Base-by-base conservation (phyloP, 73 alveolate species). In the Effrenium voratum region DNA sequence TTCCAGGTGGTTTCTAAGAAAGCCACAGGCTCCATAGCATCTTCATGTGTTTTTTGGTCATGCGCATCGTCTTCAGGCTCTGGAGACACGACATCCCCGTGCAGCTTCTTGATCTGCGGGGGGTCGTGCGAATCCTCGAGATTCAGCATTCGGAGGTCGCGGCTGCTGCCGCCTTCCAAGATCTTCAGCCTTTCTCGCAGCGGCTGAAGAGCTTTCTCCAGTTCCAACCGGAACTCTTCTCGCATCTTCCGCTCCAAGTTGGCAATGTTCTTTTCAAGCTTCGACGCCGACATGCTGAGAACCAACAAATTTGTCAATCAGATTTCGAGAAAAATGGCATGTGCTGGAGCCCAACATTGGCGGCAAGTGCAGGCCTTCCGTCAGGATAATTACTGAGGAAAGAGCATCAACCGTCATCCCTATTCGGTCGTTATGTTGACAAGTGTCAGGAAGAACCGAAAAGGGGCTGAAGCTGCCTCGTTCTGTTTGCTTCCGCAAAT, bases 271-370 rank as follows among this genome's bases (percentile, higher is more conserved):
- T 86, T 86, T 63, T 86, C 94, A 12, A 86, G 94, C 47, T 86
- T 86, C 13, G 94, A 86, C 15, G 94, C 94, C n/a, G 94, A 86
- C 94, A 86, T 86, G 52, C 57, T n/a, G n/a, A n/a, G n/a, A n/a
- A n/a, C n/a, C n/a, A n/a, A n/a, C n/a, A n/a, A n/a, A n/a, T n/a
- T n/a, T n/a, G n/a, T n/a, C n/a, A n/a, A n/a, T n/a, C n/a, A n/a
- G n/a, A n/a, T n/a, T n/a, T n/a, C n/a, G n/a, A n/a, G n/a, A n/a
- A n/a, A n/a, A n/a, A n/a, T n/a, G n/a, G n/a, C n/a, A n/a, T n/a
- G n/a, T n/a, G n/a, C n/a, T n/a, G n/a, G n/a, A n/a, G n/a, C n/a
- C n/a, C n/a, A n/a, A n/a, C n/a, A n/a, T n/a, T n/a, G n/a, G n/a
- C n/a, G n/a, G n/a, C n/a, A n/a, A n/a, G n/a, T n/a, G n/a, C n/a